A percentile compares a stretch with the other conserved stretches of the same genome.
These are phyloP conservation scores for Wallacemonas rigidus DNA, from an alignment of 208 protist species.

Conservation along the genomic window DNA sequence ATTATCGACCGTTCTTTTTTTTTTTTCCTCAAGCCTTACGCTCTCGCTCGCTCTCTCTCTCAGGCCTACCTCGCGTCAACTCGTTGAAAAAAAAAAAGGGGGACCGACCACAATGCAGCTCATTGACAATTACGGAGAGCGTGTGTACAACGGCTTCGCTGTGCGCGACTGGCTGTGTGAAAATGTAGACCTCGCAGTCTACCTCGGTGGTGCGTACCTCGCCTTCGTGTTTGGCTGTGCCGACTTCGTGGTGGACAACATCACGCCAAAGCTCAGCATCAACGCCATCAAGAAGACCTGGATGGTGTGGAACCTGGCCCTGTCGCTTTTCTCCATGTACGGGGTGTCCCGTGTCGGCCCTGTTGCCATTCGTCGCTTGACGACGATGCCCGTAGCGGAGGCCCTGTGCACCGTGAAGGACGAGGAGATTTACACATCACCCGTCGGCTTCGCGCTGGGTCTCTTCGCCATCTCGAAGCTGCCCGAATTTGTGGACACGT, in stretches of 20 bases:
- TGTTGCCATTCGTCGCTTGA: conserved; percentile 24
- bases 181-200: conserved; percentile 52
- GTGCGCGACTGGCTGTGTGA: conserved; percentile 33
- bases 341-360: conserved; percentile 64
- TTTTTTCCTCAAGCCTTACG: too few relatives aligned
- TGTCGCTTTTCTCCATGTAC: conserved; percentile 83
- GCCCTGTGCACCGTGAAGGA: conserved; percentile 69
- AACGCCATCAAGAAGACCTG: conserved; percentile 53
- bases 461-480: conserved; percentile 85
- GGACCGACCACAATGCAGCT: conserved; percentile 35
- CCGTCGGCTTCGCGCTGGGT: conserved; percentile 71
- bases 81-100: neutral
- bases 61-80: too few relatives aligned
- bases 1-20: too few relatives aligned
- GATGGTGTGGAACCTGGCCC: conserved; percentile 85
- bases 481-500: conserved; percentile 86
- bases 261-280: conserved; percentile 48
- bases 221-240: conserved; percentile 62
- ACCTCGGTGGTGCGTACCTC: conserved; percentile 61
- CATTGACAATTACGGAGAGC: conserved; percentile 48
- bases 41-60: neutral
- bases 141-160: conserved; percentile 42
- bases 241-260: conserved; percentile 33
- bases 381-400: conserved; percentile 24
- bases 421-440: conserved; percentile 62